phyloP scores from a whole-genome alignment of 768 basidiomycete species.

The Psilocybe subaeruginosa region DNA sequence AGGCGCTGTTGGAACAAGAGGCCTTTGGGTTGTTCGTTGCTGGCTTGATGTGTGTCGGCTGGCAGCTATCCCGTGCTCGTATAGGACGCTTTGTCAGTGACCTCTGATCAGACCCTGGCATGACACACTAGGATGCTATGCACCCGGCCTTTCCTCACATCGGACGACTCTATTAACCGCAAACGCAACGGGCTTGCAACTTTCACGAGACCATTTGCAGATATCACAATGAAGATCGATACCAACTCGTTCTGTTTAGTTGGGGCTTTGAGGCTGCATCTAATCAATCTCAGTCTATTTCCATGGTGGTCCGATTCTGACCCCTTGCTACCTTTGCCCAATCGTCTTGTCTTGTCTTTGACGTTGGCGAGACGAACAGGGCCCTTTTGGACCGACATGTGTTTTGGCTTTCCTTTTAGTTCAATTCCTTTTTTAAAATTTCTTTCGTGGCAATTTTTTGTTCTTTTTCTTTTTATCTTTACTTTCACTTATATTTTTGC shows the following conservation, averaged over 20 bases:
- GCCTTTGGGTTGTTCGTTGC: neutral
- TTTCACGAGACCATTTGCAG: too few species aligned
- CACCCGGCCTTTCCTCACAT: too few species aligned
- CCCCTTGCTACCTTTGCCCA: neutral
- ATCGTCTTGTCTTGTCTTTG: neutral
- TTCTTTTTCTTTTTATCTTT: neutral
- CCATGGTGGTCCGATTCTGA: neutral
- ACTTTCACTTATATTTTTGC: neutral
- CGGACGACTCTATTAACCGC: too few species aligned
- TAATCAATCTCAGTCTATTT: neutral
- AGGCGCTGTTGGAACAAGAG: neutral
- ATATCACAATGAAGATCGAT: too few species aligned
- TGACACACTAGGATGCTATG: too few species aligned
- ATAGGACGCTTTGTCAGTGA: too few species aligned
- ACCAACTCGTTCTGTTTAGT: too few species aligned
- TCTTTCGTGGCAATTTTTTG: neutral
- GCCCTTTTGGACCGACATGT: neutral
- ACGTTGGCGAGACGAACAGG: neutral
- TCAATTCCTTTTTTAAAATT: neutral
- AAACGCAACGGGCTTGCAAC: too few species aligned
- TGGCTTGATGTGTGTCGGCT: neutral
- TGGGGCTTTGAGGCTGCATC: too few species aligned
- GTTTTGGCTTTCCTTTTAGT: neutral
- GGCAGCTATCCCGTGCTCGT: too few species aligned
- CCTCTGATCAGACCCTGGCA: too few species aligned